Evolutionary conservation across 768 basidiomycete genomes (phyloP), one percentile per base, ranked within the genome.

Genomic region (Mycena latifolia): DNA sequence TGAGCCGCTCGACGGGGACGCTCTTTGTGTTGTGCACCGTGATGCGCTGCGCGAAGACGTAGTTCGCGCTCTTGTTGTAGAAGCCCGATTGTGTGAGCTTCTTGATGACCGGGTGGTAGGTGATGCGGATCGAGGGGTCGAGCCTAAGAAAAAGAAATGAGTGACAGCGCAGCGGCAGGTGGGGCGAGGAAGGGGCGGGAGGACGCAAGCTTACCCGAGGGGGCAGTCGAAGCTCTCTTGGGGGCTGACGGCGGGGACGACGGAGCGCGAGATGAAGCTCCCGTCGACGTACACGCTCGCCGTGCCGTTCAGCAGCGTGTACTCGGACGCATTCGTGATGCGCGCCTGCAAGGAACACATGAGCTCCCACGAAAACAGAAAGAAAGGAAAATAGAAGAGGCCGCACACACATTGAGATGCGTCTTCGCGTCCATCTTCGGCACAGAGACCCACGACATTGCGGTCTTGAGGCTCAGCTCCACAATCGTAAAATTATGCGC

Each of bases 211-310:
- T 37, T 65, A 81, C 81, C 81, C 82, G 4, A 82, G 77, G 2
- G 80, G 73, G 35, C 78, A 82, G 28, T 78, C 75, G 61, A 84
- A 84, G 46, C 67, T 77, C 63, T 82, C 83, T 39, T 77, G 72
- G 0, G 83, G 80, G 35, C 77, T 77, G 12, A 80, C 80, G 0
- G 65, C 55, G 3, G 78, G 77, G 9, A 84, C 62, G n/a, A 55
- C 53, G 1, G 79, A 77, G 11, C 75, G 71, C 22, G 81, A 77
- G 10, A 79, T 81, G 70, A 82, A 82, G 62, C 77, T 80, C 10
- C 82, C 81, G 57, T 84, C 79, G 2, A 84, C 79, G 59, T 80
- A 82, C 29, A 83, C 73, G 54, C 75, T 81, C 0, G 78, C 79
- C 1, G 57, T 67, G 0, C 82, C 82, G 2, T 61, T 65, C 17